Conservation (phyloP, 1,284 basidiomycete genomes). For the Microstroma glucosiphilum region DNA sequence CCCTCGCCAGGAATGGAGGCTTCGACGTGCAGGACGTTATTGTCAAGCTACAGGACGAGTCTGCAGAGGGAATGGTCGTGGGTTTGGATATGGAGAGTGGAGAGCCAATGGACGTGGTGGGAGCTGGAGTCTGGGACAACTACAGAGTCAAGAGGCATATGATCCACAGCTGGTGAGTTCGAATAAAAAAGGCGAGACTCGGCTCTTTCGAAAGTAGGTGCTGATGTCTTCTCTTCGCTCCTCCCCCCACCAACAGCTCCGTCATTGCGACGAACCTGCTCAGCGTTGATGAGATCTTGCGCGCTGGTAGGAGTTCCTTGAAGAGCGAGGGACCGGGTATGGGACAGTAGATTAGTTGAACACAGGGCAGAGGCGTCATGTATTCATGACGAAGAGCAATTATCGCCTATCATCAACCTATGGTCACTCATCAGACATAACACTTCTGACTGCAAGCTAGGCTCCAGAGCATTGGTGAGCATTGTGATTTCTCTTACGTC, state of each 20-base stretch:
- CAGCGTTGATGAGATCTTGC: conserved; percentile 88
- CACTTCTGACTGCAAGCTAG: too few relatives aligned
- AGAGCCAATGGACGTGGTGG: conserved; percentile 90
- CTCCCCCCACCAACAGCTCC: conserved; percentile 53
- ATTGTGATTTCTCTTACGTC: background rate
- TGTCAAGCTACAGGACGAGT: conserved; percentile 83
- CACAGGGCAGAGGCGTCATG: too few relatives aligned
- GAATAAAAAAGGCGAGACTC: conserved; percentile 33
- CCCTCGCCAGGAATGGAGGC: conserved; percentile 89
- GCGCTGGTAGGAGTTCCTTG: conserved; percentile 62
- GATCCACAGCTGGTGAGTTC: conserved; percentile 78
- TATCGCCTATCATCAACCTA: too few relatives aligned
- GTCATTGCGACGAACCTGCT: conserved; percentile 95
- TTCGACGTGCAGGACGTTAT: conserved; percentile 96
- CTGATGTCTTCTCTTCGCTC: conserved; percentile 53
- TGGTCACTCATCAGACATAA: too few relatives aligned
- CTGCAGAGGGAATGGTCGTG: conserved; percentile 61
- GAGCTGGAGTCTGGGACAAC: conserved; percentile 97
- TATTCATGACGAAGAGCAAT: too few relatives aligned
- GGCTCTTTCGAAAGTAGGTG: background rate
- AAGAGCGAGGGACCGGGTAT: conserved; percentile 27
- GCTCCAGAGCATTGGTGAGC: too few relatives aligned
- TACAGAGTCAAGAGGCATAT: conserved; percentile 98
- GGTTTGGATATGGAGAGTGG: conserved; percentile 89
- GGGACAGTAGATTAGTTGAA: too few relatives aligned